phyloP scores from a whole-genome alignment of 176 grass and related monocot genomes.

The Thinopyrum elongatum region DNA sequence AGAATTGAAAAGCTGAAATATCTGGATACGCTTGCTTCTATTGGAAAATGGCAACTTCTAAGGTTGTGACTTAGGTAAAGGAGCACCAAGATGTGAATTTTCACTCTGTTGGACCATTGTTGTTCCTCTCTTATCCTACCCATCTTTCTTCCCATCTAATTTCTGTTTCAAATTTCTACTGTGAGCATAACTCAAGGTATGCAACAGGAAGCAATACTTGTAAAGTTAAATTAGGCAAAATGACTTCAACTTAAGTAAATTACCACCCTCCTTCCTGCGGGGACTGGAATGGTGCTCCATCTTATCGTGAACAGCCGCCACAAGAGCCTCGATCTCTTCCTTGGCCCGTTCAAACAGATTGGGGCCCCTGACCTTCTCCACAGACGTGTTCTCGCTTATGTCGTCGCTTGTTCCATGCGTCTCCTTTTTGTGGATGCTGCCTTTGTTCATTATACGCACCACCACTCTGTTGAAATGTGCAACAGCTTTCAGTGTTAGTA shows the following conservation, averaged over 20 bases:
- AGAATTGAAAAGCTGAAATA: constrained; percentile 4
- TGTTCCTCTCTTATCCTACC: background rate
- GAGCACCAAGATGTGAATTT: background rate
- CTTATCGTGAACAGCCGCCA: constrained; percentile 43
- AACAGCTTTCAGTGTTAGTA: background rate
- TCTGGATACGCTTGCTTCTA: background rate
- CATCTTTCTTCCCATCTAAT: background rate
- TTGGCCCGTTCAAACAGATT: constrained; percentile 71
- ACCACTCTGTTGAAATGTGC: background rate
- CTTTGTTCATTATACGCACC: constrained; percentile 24
- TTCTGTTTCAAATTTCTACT: background rate
- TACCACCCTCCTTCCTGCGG: constrained; percentile 40
- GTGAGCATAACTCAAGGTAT: background rate
- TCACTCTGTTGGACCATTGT: background rate
- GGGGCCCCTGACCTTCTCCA: constrained; percentile 58
- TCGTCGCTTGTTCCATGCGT: constrained; percentile 59
- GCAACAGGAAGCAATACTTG: background rate
- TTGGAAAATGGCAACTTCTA: background rate
- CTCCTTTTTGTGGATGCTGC: constrained; percentile 51
- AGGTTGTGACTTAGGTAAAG: background rate
- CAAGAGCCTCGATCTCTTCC: constrained; percentile 72
- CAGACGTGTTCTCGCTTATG: constrained; percentile 46
- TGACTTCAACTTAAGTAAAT: background rate
- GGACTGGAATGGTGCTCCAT: constrained; percentile 49
- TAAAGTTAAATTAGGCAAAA: background rate